A percentile compares a stretch with the other conserved stretches of the same genome.
Conservation (phyloP, 768 basidiomycete genomes). For the Kwoniella pini region DNA sequence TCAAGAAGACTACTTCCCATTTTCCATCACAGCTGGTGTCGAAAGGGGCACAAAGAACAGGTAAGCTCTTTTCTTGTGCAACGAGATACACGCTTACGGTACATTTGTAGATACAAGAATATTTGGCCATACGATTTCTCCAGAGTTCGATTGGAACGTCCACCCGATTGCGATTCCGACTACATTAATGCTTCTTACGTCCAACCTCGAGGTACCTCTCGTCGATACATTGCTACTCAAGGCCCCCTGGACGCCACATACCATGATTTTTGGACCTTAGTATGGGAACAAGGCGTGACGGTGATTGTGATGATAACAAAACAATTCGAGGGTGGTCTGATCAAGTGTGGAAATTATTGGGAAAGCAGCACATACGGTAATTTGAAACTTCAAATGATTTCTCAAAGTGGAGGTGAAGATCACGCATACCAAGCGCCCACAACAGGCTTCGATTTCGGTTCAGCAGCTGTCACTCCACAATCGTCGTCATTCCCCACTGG, state of each 20-base stretch:
- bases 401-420: constrained; percentile 59
- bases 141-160: constrained; percentile 69
- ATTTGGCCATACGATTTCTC: constrained; percentile 97
- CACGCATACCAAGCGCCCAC: constrained; percentile 20
- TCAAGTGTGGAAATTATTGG: constrained; percentile 95
- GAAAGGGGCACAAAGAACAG: constrained; percentile 94
- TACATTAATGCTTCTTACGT: constrained; percentile 96
- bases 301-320: constrained; percentile 96
- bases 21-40: constrained; percentile 90
- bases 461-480: constrained; percentile 33
- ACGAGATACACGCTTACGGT: background rate
- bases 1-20: constrained; percentile 64
- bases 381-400: constrained; percentile 63
- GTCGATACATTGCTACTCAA: constrained; percentile 92
- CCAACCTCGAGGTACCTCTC: constrained; percentile 76
- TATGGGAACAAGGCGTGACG: constrained; percentile 91
- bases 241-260: constrained; percentile 88
- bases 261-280: constrained; percentile 91
- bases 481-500: constrained; percentile 12
- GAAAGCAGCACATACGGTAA: constrained; percentile 65
- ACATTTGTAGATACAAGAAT: constrained; percentile 73
- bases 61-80: constrained; percentile 53
- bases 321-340: constrained; percentile 79
- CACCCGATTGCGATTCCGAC: constrained; percentile 65
- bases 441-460: constrained; percentile 59